Percentiles rank a stretch among this genome's conserved stretches.
These are phyloP conservation scores for Penicillium sp. DNA, from an alignment of 2,329 filamentous ascomycete genomes.

Conservation along the genomic window DNA sequence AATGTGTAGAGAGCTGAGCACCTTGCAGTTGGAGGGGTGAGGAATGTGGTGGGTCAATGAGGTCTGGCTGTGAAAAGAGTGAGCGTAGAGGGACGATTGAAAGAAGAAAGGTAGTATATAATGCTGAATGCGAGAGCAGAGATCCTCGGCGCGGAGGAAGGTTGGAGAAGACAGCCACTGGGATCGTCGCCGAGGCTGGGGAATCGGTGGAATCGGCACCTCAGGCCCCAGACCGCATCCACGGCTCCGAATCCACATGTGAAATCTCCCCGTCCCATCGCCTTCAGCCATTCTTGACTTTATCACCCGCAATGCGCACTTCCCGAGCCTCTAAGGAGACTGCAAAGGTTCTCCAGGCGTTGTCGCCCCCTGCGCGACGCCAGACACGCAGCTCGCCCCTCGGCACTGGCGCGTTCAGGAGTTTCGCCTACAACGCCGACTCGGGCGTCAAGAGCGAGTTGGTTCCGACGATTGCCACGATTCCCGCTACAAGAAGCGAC, in stretches of 20 bases:
- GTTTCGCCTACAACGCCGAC: slow-evolving; percentile 29
- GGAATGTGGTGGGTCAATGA: slow-evolving; percentile 7
- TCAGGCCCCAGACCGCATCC: slow-evolving; percentile 12
- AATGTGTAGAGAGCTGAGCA: not conserved
- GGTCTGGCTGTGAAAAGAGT: not conserved
- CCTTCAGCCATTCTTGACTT: not conserved
- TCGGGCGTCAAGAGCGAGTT: slow-evolving; percentile 14
- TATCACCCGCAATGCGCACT: slow-evolving; percentile 51
- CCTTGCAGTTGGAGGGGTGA: not conserved
- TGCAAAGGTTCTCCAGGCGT: slow-evolving; percentile 55
- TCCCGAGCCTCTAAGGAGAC: slow-evolving; percentile 62
- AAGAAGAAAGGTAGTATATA: not conserved
- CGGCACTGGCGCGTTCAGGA: slow-evolving; percentile 26
- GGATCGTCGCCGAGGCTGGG: slow-evolving; percentile 25
- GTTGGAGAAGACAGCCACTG: slow-evolving; percentile 9
- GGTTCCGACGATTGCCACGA: slow-evolving; percentile 34
- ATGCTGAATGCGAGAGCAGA: not conserved
- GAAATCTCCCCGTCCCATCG: slow-evolving; percentile 11
- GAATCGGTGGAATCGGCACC: slow-evolving; percentile 6
- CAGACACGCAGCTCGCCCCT: slow-evolving; percentile 43
- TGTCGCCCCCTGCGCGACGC: slow-evolving; percentile 48
- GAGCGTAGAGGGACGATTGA: not conserved
- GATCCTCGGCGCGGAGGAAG: slow-evolving; percentile 2
- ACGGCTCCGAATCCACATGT: slow-evolving; percentile 21
- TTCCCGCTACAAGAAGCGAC: slow-evolving; percentile 26